Conservation (phyloP, 1,139 yeast species). For the Candida pseudocylindracea region DNA sequence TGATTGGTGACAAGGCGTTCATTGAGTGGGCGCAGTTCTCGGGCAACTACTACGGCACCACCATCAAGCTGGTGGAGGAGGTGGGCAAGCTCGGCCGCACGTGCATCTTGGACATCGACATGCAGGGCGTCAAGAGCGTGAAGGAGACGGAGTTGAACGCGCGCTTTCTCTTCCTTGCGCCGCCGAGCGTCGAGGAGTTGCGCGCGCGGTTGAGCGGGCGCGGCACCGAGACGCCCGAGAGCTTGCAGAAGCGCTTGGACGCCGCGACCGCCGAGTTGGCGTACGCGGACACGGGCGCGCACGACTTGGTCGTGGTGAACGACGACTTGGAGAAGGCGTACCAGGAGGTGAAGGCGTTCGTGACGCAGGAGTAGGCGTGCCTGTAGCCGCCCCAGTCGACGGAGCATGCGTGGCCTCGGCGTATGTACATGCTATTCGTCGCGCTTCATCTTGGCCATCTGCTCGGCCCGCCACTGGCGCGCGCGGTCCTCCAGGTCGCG, state of each 20-base stretch:
- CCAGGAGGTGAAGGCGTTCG: constrained; percentile 52
- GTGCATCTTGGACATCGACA: constrained; percentile 89
- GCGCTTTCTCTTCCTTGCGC: constrained; percentile 68
- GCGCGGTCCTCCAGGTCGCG: constrained; percentile 54
- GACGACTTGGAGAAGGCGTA: constrained; percentile 86
- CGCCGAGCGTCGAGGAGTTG: constrained; percentile 71
- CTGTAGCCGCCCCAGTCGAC: no score
- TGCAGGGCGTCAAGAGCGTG: constrained; percentile 94
- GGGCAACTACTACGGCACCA: constrained; percentile 92
- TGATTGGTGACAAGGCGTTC: constrained; percentile 55
- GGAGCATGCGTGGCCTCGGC: no score
- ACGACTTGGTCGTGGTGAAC: constrained; percentile 72
- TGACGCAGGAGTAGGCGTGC: constrained; percentile 14
- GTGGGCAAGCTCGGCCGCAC: constrained; percentile 43
- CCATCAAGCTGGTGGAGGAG: constrained; percentile 64
- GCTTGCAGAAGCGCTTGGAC: constrained; percentile 56
- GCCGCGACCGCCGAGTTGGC: constrained; percentile 83
- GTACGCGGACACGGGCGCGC: constrained; percentile 78
- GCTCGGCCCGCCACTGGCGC: constrained; percentile 25
- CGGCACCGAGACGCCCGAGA: constrained; percentile 86
- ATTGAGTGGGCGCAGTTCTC: constrained; percentile 97
- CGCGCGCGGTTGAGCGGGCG: constrained; percentile 58
- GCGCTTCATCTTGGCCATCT: constrained; percentile 12
- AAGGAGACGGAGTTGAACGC: constrained; percentile 70
- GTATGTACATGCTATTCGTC: not conserved